phyloP scores from a whole-genome alignment of 176 grass and related monocot genomes.

The Ampelocalamus luodianensis region DNA sequence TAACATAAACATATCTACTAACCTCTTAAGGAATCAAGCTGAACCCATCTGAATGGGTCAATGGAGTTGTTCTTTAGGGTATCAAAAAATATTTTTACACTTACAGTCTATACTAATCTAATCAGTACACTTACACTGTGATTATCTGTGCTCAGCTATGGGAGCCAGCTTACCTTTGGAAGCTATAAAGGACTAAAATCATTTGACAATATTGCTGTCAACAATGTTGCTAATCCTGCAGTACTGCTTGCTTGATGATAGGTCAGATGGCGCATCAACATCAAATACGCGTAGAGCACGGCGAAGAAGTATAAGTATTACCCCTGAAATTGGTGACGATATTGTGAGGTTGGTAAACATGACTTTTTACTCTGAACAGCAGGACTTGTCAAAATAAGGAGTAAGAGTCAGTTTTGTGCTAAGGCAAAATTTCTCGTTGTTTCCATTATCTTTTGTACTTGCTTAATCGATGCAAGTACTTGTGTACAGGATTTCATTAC shows the following conservation, averaged over 20 bases:
- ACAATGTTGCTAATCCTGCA: constrained; percentile 16
- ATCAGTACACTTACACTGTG: not conserved
- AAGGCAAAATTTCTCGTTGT: not conserved
- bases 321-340: constrained; percentile 98
- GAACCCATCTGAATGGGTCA: not conserved
- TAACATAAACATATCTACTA: not conserved
- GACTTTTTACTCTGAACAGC: constrained; percentile 13
- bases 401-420: not conserved
- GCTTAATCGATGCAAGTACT: too few species aligned
- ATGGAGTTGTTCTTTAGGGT: not conserved
- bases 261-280: constrained; percentile 92
- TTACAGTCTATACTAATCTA: constrained; percentile 11
- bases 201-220: constrained; percentile 22
- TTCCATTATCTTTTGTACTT: not conserved
- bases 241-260: constrained; percentile 54
- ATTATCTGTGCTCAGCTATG: constrained; percentile 20
- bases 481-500: not conserved
- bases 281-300: constrained; percentile 62
- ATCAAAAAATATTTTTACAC: not conserved
- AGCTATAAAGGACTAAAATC: constrained; percentile 19
- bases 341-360: constrained; percentile 85
- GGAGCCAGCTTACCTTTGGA: constrained; percentile 15
- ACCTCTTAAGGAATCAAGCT: not conserved
- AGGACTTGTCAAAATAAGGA: not conserved
- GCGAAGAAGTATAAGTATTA: constrained; percentile 77